Base-by-base conservation (phyloP, 106 monocot species). In the Dioscorea alata region DNA sequence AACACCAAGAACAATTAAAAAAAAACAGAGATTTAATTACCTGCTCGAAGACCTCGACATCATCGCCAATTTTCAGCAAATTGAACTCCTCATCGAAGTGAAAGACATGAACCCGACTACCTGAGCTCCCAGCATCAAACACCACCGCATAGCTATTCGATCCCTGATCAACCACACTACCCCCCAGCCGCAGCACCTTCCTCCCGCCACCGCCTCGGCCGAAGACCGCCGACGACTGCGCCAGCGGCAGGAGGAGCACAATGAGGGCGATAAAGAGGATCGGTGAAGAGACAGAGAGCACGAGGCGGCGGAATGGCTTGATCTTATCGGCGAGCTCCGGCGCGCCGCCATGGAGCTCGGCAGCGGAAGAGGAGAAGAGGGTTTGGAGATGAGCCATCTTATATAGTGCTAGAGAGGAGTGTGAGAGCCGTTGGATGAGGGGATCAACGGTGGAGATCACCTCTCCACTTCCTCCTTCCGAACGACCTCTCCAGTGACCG, bases 51-150 rank as follows among this genome's bases (percentile, higher is more conserved):
- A 94, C 67, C 82, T 94, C 93, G 53, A 87, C 69, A 21, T 84
- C 90, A 59, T 87, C 71, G 48, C 93, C 86, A 32, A 86, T 94
- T 21, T 68, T 86, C 51, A 87, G 49, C 65, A 94, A 80, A 76
- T 94, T 71, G 69, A 94, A 65, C 50, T 82, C 84, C 25, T 48
- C 25, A 62, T 90, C 84, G 50, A 94, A 94, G 64, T 80, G 80
- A 52, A 80, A 94, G 31, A 94, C 93, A 60, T 94, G 93, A 56
- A 94, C 93, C 33, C 93, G 75, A 34, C 93, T 94, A 54, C 93
- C 93, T 17, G 93, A 90, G 72, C 93, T 94, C 56, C 93, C 93
- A 0, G 93, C 93, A 17, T 94, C 93, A 33, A 94, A 94, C 13
- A 94, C 82, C 57, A 94, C 93, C 0, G 86, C 93, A 67, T 94